These are phyloP conservation scores for Calocera viscosa DNA, from an alignment of 768 basidiomycete species.

Conservation along the genomic window DNA sequence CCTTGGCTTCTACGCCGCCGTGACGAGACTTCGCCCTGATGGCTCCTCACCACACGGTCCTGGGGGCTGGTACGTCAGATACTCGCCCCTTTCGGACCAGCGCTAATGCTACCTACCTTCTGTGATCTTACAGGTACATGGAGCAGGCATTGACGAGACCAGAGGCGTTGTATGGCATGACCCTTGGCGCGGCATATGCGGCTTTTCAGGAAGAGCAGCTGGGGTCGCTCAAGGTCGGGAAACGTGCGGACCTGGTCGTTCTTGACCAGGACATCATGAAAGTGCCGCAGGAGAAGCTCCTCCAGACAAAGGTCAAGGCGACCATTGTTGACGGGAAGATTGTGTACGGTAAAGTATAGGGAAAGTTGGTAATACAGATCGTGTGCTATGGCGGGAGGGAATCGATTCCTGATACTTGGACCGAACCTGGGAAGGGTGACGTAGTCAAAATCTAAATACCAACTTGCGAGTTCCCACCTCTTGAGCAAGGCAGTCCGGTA, in stretches of 20 bases:
- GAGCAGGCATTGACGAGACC: slow-evolving; percentile 60
- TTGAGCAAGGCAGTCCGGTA: too few relatives aligned
- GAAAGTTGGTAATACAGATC: too few relatives aligned
- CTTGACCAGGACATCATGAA: slow-evolving; percentile 71
- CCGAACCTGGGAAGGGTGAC: too few relatives aligned
- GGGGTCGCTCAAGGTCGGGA: slow-evolving; percentile 64
- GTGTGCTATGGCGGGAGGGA: too few relatives aligned
- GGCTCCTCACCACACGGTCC: slow-evolving; percentile 73
- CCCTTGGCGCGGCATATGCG: slow-evolving; percentile 78
- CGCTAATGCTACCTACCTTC: background rate
- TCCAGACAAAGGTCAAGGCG: slow-evolving; percentile 50
- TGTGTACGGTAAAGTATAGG: slow-evolving; percentile 40
- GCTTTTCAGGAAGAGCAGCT: slow-evolving; percentile 58
- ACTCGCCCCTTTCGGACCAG: background rate
- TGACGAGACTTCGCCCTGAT: slow-evolving; percentile 52
- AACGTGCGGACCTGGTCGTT: slow-evolving; percentile 79
- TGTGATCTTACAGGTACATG: slow-evolving; percentile 44
- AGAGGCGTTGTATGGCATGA: slow-evolving; percentile 74
- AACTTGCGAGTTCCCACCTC: too few relatives aligned
- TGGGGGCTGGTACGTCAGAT: slow-evolving; percentile 61
- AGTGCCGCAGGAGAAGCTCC: slow-evolving; percentile 46
- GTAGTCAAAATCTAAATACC: too few relatives aligned
- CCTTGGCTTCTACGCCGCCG: slow-evolving; percentile 79
- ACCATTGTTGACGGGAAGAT: slow-evolving; percentile 67
- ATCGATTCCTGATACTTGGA: too few relatives aligned